Evolutionary conservation across 805 yeast genomes (phyloP).

Genomic region (Pichia exigua): DNA sequence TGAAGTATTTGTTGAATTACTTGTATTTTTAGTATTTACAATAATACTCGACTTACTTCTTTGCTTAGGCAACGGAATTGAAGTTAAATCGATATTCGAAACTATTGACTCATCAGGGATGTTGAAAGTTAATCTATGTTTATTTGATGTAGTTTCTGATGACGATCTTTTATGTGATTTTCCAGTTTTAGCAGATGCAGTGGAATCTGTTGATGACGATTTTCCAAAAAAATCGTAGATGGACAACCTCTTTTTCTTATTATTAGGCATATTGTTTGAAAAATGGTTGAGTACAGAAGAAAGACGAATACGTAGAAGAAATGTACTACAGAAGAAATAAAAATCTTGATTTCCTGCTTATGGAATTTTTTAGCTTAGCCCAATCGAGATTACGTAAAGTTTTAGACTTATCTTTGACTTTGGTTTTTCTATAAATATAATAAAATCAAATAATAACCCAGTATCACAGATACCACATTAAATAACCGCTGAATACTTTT

Average conservation of each 20-base stretch:
- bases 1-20: neutral
- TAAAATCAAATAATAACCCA: neutral
- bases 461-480: neutral
- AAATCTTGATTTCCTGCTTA: neutral
- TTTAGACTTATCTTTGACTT: too few relatives aligned
- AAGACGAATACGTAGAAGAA: neutral
- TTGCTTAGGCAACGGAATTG: slow-evolving; percentile 1
- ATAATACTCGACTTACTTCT: neutral
- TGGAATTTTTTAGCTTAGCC: neutral
- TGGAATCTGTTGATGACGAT: neutral
- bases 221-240: slow-evolving; percentile 10
- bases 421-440: neutral
- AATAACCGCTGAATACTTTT: neutral
- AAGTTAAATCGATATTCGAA: neutral
- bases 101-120: slow-evolving; percentile 9
- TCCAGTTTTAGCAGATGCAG: neutral
- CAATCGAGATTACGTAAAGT: neutral
- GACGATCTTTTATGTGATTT: neutral
- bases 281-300: neutral
- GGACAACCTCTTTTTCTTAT: slow-evolving; percentile 10
- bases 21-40: neutral
- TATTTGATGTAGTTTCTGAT: neutral
- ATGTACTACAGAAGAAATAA: neutral
- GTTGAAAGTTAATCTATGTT: slow-evolving; percentile 2
- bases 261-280: neutral